A percentile compares a stretch with the other conserved stretches of the same genome.
Conservation (phyloP, 73 alveolate species). For the Paramecium caudatum region DNA sequence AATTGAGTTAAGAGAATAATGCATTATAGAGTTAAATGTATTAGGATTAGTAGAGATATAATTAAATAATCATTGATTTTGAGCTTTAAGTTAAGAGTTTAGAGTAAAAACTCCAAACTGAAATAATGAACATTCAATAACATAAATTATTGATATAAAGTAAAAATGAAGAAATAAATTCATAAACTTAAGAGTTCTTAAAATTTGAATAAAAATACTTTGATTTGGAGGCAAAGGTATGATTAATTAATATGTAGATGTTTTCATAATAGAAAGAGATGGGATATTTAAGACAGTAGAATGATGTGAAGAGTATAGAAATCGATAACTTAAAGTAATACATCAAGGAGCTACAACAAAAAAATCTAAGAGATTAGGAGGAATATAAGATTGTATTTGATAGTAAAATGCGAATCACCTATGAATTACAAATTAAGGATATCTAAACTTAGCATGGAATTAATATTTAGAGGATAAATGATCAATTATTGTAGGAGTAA, state of each 20-base stretch:
- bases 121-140: conserved; percentile 6
- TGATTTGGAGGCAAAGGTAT: conserved; percentile 56
- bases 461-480: conserved; percentile 6
- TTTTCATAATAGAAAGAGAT: not conserved
- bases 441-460: not conserved
- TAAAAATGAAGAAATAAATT: conserved; percentile 55
- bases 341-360: not conserved
- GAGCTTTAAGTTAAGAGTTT: not conserved
- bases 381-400: not conserved
- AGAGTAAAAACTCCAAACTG: not conserved
- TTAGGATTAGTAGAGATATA: conserved; percentile 38
- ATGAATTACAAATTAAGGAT: conserved; percentile 14
- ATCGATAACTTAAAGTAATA: conserved; percentile 14
- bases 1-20: conserved; percentile 40
- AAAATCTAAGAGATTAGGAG: conserved; percentile 9
- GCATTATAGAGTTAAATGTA: conserved; percentile 13
- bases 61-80: conserved; percentile 27
- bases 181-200: not conserved
- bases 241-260: not conserved
- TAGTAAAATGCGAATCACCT: not conserved
- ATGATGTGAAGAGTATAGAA: conserved; percentile 39
- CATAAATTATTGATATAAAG: conserved; percentile 28
- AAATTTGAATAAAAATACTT: not conserved
- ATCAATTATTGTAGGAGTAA: not conserved
- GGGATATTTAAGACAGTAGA: not conserved